A percentile compares a stretch with the other conserved stretches of the same genome.
These are phyloP conservation scores for Talaromyces funiculosus DNA, from an alignment of 2,329 filamentous ascomycete genomes.

Conservation along the genomic window DNA sequence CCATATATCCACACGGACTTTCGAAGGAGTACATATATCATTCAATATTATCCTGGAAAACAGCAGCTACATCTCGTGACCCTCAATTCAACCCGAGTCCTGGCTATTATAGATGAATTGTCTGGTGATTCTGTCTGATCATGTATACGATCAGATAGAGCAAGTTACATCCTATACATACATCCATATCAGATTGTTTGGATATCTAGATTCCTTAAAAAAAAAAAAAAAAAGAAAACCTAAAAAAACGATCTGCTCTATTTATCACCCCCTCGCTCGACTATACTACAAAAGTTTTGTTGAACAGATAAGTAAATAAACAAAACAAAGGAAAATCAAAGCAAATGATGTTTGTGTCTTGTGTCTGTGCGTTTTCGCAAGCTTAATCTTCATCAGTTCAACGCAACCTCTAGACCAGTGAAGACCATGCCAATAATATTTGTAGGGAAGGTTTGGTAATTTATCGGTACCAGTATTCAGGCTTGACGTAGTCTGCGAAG, in stretches of 20 bases:
- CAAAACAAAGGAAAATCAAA: background rate
- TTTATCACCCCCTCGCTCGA: conserved; percentile 12
- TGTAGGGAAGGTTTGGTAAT: conserved; percentile 15
- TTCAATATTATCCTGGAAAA: background rate
- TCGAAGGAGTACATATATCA: background rate
- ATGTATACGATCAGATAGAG: no score
- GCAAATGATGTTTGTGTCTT: background rate
- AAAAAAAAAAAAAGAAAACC: background rate
- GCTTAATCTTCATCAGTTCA: background rate
- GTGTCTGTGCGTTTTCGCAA: background rate
- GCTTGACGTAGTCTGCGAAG: conserved; percentile 92
- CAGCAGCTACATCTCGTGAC: background rate
- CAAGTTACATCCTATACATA: no score
- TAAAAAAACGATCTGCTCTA: conserved; percentile 8
- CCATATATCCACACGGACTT: background rate
- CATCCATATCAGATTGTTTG: no score
- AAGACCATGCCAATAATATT: background rate
- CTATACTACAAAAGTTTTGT: conserved; percentile 14
- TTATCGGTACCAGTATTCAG: conserved; percentile 76
- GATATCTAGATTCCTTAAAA: no score
- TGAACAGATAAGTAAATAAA: background rate
- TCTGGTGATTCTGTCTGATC: no score
- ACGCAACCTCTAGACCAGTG: conserved; percentile 1
- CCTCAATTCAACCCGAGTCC: background rate
- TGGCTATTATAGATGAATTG: no score